Evolutionary conservation across 164 flowering plant species (phyloP), one percentile per base, ranked within the genome.

Genomic region (Warburgia ugandensis): DNA sequence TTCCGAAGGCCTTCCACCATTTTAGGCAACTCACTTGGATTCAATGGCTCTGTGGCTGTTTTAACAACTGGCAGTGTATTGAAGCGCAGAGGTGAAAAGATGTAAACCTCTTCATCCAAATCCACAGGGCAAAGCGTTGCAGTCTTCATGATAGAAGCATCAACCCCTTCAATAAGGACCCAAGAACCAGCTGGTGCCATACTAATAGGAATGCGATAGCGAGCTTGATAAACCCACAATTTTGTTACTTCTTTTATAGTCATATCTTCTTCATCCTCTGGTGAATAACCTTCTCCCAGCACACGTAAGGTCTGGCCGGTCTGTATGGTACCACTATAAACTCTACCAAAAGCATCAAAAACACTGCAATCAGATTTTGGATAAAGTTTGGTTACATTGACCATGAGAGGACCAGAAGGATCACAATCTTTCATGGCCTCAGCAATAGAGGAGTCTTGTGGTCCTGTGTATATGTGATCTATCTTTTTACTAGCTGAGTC

Each of bases 1-100:
- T 94, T 89, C 62, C 99, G 73, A 52, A 94, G 94, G 48, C 99
- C 99, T 74, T 94, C 99, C 56, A 94, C 96, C 99, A 94, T 94
- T 72, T 94, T 89, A 3, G 99, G 99, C 58, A 94, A 59, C 71
- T 94, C 99, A 63, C 99, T 94, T 1, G 97, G 99, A 76, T 94
- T 94, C 62, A 94, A 48, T 46, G 99, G 99, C 63, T 86, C 99
- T 3, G 96, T 89, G 19, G 97, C 97, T 19, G 97, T 86, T 77
- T 94, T 94, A 28, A 89, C 95, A 42, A 89, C 97, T 16, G 99
- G 76, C 52, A 90, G 95, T 9, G 99, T 89, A 55, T 90, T 94
- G 55, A 94, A 94, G 50, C 72, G 90, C 25, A 94, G 86, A 62
- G 99, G 97, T 16, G 94, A 71, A 66, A 86, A 94, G 21, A 94